A percentile compares a stretch with the other conserved stretches of the same genome.
These are phyloP conservation scores for Linnemannia elongata DNA, from an alignment of 192 early-diverging fungal genomes.

Conservation along the genomic window DNA sequence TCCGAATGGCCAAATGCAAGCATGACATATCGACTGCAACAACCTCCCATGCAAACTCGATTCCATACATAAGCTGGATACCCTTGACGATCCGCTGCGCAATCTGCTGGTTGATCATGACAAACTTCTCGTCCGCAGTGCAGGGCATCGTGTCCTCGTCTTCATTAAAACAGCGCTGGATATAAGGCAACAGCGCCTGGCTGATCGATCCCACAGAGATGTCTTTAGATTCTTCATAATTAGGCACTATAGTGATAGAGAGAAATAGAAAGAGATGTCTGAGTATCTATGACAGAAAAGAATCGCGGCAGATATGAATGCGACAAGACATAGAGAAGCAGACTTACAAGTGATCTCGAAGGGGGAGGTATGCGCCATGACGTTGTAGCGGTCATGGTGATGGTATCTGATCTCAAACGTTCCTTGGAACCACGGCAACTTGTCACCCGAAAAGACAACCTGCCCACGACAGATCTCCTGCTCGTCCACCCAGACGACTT, in stretches of 20 bases:
- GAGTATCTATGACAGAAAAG: neutral
- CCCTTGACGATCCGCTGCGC: constrained; percentile 84
- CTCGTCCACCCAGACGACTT: constrained; percentile 47
- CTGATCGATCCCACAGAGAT: constrained; percentile 45
- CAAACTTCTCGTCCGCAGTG: constrained; percentile 61
- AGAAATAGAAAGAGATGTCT: neutral
- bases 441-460: constrained; percentile 68
- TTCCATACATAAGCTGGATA: constrained; percentile 84
- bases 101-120: constrained; percentile 69
- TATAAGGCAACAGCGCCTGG: constrained; percentile 50
- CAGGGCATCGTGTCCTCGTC: constrained; percentile 62
- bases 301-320: neutral
- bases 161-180: constrained; percentile 61
- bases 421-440: constrained; percentile 88
- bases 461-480: constrained; percentile 46
- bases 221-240: constrained; percentile 26
- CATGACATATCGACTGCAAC: constrained; percentile 62
- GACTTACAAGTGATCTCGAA: constrained; percentile 83
- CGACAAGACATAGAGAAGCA: neutral
- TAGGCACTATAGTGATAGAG: constrained; percentile 18
- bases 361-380: constrained; percentile 79
- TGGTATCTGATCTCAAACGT: constrained; percentile 94
- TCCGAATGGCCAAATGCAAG: constrained; percentile 28
- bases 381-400: constrained; percentile 86
- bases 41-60: constrained; percentile 91